Evolutionary conservation across 2,329 filamentous ascomycete species (phyloP), one percentile per base, ranked within the genome.

Genomic region (Fusarium falciforme): DNA sequence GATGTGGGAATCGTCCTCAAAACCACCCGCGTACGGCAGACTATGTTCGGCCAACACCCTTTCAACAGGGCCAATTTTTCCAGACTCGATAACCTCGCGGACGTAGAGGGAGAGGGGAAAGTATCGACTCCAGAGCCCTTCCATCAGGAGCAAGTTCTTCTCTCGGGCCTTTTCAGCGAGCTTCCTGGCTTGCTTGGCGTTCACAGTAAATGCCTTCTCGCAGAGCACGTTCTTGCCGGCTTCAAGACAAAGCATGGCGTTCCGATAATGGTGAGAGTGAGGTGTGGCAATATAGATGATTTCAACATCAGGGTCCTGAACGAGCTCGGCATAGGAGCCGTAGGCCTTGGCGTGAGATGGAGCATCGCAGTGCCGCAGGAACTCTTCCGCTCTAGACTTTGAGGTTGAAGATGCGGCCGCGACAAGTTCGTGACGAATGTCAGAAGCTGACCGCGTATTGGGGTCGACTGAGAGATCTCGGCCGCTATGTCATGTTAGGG

Each of bases 221-320:
- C 94, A 97, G 40, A 97, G 89, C 33, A 97, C 93, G 78, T 95
- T 88, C 87, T 97, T 97, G 77, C 93, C 93, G 7, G 92, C 93
- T 74, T 93, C 89, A 49, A 97, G 87, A 42, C 91, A 92, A 16
- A 96, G 89, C 89, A 94, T 93, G 71, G 90, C 89, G 83, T 97
- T 95, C 82, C 96, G 94, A 85, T 94, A 97, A 85, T 97, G 94
- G 82, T 97, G 94, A 77, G 93, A 95, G 85, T 97, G 94, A 11
- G 94, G 94, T 7, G 94, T 97, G 20, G 94, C 94, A 66, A 97
- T 90, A 82, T 97, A 97, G 83, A 97, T 84, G 76, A 96, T 93
- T 82, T 97, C 93, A 71, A 97, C 89, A 77, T 93, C 88, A 5
- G 92, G 85, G 80, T 97, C 93, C 58, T 88, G 88, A 31, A 95